Percentiles rank a stretch among this genome's conserved stretches.
Conservation (phyloP, 1,139 yeast genomes). For the Nakaseomyces uthaithaninus region DNA sequence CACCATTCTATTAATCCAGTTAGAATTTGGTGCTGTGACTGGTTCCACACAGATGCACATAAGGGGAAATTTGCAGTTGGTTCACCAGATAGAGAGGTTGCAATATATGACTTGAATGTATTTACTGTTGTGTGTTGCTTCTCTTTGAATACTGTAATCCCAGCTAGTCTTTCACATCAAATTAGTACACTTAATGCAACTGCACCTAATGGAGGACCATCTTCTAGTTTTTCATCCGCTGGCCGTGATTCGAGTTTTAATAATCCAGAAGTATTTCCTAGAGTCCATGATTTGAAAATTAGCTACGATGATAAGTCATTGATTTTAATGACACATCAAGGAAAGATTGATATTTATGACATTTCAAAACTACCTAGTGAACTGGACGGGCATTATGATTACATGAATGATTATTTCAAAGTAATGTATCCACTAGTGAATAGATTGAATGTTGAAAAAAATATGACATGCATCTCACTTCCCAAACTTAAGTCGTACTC, state of each 20-base stretch:
- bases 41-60: constrained; percentile 43
- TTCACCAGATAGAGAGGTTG: constrained; percentile 67
- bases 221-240: constrained; percentile 4
- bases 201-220: neutral
- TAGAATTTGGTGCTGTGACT: constrained; percentile 63
- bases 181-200: neutral
- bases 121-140: constrained; percentile 31
- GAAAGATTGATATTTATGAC: constrained; percentile 37
- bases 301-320: constrained; percentile 56
- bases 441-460: constrained; percentile 33
- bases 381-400: neutral
- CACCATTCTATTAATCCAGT: constrained; percentile 17
- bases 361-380: constrained; percentile 9
- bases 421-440: constrained; percentile 15
- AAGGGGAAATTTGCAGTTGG: constrained; percentile 58
- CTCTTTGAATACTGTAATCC: constrained; percentile 2
- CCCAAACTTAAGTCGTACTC: constrained; percentile 23
- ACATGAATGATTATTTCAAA: constrained; percentile 1
- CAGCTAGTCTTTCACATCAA: neutral
- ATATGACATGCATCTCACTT: constrained; percentile 42
- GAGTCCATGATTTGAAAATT: constrained; percentile 65
- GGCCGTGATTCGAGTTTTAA: constrained; percentile 9
- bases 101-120: constrained; percentile 47
- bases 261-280: constrained; percentile 35
- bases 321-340: constrained; percentile 56